Base-by-base conservation (phyloP, 2,329 filamentous ascomycete genomes). In the Chrysoporthe austroafricana region DNA sequence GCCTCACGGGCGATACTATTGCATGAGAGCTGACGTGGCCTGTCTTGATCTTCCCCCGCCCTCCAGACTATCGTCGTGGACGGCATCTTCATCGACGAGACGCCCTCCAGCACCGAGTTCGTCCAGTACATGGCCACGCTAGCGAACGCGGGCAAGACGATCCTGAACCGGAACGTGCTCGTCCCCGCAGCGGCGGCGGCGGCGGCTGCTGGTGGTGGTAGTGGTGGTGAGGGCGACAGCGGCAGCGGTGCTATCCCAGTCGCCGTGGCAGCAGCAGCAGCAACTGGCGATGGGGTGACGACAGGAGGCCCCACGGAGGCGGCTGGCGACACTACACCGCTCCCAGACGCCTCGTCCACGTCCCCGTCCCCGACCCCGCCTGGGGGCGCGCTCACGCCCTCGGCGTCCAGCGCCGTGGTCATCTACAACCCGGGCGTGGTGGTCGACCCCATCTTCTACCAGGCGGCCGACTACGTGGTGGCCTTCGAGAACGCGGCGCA, bases 71-170 rank as follows among this genome's bases (percentile, higher is more conserved):
- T 84, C 62, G 74, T 78, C 32, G 75, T 85, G 71, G 77, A 77
- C 64, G 82, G 81, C 62, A 82, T 84, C 71, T 84, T 84, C 73
- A 80, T 84, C 67, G 82, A 84, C 69, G 82, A 85, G 73, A 80
- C 79, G 54, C 82, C 82, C 4, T 74, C 73, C 26, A 73, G 72
- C 32, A 66, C 69, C 16, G 57, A 60, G 18, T 62, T 71, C 61
- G 68, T 69, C 32, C 60, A 69, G 57, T 74, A 72, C 68, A 72
- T 74, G 73, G 71, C 74, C 18, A 62, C 69, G 32, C 57, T 76
- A 59, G 67, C 73, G 9, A 60, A 46, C 2, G 48, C 69, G 39
- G 63, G 66, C 58, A 70, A 68, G 68, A 68, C 62, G 2, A 63
- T 66, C 44, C 59, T 70, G 32, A 70, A 70, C 60, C 62, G 66